phyloP scores from a whole-genome alignment of 2,329 filamentous ascomycete genomes.

The Botrytis paeoniae region DNA sequence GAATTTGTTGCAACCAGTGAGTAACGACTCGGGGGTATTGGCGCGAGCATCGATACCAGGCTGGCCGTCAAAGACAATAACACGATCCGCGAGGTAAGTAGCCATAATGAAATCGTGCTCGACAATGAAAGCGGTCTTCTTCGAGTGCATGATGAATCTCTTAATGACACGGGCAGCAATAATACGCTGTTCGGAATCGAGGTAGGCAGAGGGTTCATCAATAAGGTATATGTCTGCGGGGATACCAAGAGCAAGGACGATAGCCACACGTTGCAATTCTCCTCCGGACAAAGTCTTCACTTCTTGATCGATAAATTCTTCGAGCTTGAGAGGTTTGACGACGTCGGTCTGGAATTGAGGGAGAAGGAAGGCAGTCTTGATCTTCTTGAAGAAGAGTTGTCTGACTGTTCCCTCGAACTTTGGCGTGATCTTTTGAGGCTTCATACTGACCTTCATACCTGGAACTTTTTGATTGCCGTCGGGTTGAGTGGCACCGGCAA shows the following conservation, averaged over 20 bases:
- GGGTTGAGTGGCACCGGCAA: conserved; percentile 90
- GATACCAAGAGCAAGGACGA: conserved; percentile 91
- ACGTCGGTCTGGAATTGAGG: conserved; percentile 99
- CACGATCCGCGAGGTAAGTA: conserved; percentile 75
- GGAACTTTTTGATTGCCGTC: conserved; percentile 77
- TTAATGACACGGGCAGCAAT: conserved; percentile 97
- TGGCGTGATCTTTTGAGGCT: conserved; percentile 98
- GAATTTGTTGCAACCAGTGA: conserved; percentile 93
- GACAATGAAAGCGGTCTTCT: conserved; percentile 98
- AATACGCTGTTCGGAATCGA: conserved; percentile 99
- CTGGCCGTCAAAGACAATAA: conserved; percentile 96
- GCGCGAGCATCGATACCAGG: conserved; percentile 86
- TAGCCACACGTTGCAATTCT: conserved; percentile 98
- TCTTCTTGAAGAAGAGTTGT: conserved; percentile 99
- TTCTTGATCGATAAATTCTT: conserved; percentile 99
- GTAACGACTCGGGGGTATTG: conserved; percentile 84
- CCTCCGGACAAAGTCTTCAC: conserved; percentile 98
- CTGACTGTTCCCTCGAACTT: conserved; percentile 97
- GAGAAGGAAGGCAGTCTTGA: conserved; percentile 92
- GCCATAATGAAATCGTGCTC: conserved; percentile 99
- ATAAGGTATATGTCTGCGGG: conserved; percentile 98
- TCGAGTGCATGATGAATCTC: conserved; percentile 99
- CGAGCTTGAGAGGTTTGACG: conserved; percentile 97
- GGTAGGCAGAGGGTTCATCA: conserved; percentile 94
- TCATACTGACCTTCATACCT: conserved; percentile 97